These are phyloP conservation scores for Mycena rosella DNA, from an alignment of 768 basidiomycete species.

Conservation along the genomic window DNA sequence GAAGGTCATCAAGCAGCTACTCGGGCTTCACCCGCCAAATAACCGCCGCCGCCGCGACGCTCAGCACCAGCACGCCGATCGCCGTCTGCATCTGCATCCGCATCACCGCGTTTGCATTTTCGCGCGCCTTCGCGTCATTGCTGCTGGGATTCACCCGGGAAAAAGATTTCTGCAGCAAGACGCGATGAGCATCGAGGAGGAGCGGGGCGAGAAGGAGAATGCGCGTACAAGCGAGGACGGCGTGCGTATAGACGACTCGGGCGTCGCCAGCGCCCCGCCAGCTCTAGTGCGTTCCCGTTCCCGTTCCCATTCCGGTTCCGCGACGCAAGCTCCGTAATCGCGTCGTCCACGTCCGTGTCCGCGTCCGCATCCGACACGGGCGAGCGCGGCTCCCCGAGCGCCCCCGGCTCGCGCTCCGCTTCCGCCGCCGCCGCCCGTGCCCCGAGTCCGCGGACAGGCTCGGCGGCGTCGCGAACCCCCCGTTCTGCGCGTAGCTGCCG, in stretches of 20 bases:
- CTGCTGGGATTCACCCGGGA: not conserved
- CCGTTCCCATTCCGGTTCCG: too few relatives aligned
- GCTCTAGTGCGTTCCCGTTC: constrained; percentile 32
- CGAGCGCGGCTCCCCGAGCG: constrained; percentile 50
- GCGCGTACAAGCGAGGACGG: constrained; percentile 33
- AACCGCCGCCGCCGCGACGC: constrained; percentile 79
- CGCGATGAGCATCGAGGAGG: constrained; percentile 33
- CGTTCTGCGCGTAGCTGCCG: constrained; percentile 48
- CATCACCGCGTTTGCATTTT: constrained; percentile 14
- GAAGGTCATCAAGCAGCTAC: constrained; percentile 12
- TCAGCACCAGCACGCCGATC: constrained; percentile 73
- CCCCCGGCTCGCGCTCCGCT: constrained; percentile 51
- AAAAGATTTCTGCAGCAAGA: constrained; percentile 36
- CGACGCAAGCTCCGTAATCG: constrained; percentile 35
- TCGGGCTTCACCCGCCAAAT: constrained; percentile 72
- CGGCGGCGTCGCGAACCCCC: constrained; percentile 81
- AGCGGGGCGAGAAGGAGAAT: constrained; percentile 31
- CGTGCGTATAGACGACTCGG: constrained; percentile 45
- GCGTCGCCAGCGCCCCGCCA: constrained; percentile 45
- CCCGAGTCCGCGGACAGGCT: constrained; percentile 73
- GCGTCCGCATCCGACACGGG: too few relatives aligned
- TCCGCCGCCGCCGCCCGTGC: constrained; percentile 54
- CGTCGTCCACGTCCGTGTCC: constrained; percentile 39
- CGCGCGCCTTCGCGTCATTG: constrained; percentile 1
- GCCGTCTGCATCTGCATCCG: constrained; percentile 66